Conservation (phyloP, 2,329 filamentous ascomycete genomes). For the Ilyonectria sp. region DNA sequence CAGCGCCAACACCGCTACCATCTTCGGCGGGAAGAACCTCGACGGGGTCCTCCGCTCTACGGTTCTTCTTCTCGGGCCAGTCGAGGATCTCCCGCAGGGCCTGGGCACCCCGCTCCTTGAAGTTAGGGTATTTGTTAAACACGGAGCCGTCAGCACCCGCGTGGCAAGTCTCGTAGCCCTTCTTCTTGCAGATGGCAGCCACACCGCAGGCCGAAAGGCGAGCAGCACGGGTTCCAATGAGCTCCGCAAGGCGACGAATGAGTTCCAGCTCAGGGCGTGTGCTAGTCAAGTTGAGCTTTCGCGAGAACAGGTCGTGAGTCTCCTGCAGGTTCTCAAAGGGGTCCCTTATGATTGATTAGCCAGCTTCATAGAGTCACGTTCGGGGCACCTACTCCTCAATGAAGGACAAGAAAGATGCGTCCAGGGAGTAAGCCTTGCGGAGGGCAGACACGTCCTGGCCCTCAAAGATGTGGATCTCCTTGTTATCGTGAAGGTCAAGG, state of each 20-base stretch:
- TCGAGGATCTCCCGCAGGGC: constrained; percentile 96
- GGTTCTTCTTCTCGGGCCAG: constrained; percentile 80
- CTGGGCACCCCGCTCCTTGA: constrained; percentile 91
- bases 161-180: constrained; percentile 88
- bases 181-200: constrained; percentile 97
- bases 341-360: constrained; percentile 73
- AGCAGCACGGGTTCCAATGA: constrained; percentile 95
- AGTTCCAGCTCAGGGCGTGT: constrained; percentile 89
- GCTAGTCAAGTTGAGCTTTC: constrained; percentile 79
- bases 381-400: constrained; percentile 83
- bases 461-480: constrained; percentile 83
- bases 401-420: constrained; percentile 92
- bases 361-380: background rate
- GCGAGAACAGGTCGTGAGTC: constrained; percentile 85
- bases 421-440: constrained; percentile 89
- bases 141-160: constrained; percentile 97
- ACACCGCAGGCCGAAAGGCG: constrained; percentile 95
- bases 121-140: constrained; percentile 99
- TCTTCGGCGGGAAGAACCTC: constrained; percentile 93
- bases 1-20: constrained; percentile 96
- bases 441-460: constrained; percentile 86
- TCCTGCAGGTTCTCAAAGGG: constrained; percentile 96
- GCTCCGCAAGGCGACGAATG: constrained; percentile 88
- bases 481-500: constrained; percentile 87
- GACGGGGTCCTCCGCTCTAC: constrained; percentile 87